A percentile compares a stretch with the other conserved stretches of the same genome.
phyloP scores from a whole-genome alignment of 2,329 filamentous ascomycete species.

The Trichoderma semiorbis region DNA sequence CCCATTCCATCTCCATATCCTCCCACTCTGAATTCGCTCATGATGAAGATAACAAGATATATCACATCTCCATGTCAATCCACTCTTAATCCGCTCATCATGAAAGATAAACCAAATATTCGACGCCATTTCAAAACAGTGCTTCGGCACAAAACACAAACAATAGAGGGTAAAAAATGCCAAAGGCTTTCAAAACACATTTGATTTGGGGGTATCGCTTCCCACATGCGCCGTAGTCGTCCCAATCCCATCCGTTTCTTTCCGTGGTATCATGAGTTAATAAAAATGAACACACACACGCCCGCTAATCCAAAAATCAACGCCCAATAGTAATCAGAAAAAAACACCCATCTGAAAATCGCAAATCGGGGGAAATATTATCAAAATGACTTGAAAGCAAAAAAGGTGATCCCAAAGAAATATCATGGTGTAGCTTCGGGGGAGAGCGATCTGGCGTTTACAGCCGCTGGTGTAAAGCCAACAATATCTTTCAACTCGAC shows the following conservation, averaged over 20 bases:
- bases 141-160: background rate
- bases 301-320: conserved; percentile 12
- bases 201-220: conserved; percentile 21
- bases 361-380: background rate
- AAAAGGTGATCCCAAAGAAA: background rate
- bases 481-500: conserved; percentile 38
- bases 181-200: background rate
- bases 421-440: background rate
- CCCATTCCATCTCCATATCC: background rate
- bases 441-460: conserved; percentile 7
- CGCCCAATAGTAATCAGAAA: background rate
- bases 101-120: background rate
- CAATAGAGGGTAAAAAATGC: background rate
- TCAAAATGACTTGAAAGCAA: background rate
- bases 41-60: background rate
- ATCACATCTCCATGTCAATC: background rate
- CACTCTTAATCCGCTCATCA: background rate
- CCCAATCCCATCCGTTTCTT: background rate
- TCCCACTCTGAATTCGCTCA: background rate
- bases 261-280: conserved; percentile 19
- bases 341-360: background rate
- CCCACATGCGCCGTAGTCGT: conserved; percentile 17
- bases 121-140: background rate
- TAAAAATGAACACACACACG: background rate
- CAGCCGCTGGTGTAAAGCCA: conserved; percentile 29